phyloP scores from a whole-genome alignment of 2,329 filamentous ascomycete species.

The Parascedosporium putredinis region DNA sequence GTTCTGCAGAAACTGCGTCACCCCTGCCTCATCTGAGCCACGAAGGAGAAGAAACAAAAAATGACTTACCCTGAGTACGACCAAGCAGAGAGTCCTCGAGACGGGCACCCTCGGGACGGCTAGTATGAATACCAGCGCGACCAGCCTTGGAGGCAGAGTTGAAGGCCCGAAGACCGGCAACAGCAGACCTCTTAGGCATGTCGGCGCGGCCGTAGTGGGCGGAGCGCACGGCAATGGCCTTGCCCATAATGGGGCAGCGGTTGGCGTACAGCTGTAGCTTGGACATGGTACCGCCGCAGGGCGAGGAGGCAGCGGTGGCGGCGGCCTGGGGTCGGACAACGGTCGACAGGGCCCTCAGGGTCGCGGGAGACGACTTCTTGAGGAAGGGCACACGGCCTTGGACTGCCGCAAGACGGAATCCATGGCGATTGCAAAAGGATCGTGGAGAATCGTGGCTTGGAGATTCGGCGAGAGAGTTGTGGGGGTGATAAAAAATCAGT shows the following conservation, averaged over 20 bases:
- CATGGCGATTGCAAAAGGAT: conserved; percentile 42
- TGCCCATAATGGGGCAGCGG: conserved; percentile 97
- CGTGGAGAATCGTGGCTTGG: not conserved
- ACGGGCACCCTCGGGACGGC: conserved; percentile 64
- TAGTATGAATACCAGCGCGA: conserved; percentile 75
- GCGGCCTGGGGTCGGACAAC: conserved; percentile 47
- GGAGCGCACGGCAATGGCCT: conserved; percentile 83
- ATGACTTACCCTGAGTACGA: conserved; percentile 29
- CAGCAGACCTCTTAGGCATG: conserved; percentile 28
- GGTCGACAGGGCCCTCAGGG: conserved; percentile 79
- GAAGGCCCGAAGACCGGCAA: conserved; percentile 40
- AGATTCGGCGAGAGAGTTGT: not conserved
- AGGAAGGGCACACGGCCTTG: conserved; percentile 92
- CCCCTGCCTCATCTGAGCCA: not conserved
- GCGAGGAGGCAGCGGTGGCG: conserved; percentile 42
- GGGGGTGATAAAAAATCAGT: too few relatives aligned
- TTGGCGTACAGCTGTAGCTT: conserved; percentile 90
- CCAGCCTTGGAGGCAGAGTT: conserved; percentile 40
- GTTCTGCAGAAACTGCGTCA: too few relatives aligned
- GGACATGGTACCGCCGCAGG: conserved; percentile 86
- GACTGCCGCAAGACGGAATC: conserved; percentile 92
- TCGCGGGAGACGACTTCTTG: conserved; percentile 85
- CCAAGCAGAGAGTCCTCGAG: conserved; percentile 52
- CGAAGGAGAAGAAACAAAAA: not conserved
- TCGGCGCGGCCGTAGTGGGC: conserved; percentile 38